These are phyloP conservation scores for Chaetomium strumarium DNA, from an alignment of 2,329 filamentous ascomycete genomes.

Conservation along the genomic window DNA sequence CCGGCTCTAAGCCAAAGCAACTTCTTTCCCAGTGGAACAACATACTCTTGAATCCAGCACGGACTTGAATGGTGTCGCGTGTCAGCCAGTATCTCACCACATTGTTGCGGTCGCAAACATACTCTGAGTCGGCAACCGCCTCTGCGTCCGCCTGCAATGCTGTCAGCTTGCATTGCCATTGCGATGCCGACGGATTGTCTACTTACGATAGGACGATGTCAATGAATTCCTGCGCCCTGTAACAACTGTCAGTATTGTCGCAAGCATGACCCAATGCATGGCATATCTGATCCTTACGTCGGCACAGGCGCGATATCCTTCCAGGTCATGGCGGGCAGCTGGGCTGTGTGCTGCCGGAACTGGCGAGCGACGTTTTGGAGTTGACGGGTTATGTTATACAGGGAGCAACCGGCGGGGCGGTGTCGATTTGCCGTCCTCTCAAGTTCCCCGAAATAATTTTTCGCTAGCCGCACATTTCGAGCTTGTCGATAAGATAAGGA, in stretches of 20 bases:
- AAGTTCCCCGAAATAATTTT: conserved; percentile 24
- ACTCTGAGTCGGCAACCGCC: conserved; percentile 81
- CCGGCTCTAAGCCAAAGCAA: not conserved
- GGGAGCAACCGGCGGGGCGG: conserved; percentile 21
- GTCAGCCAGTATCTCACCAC: conserved; percentile 16
- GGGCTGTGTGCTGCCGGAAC: conserved; percentile 9
- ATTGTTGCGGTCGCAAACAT: conserved; percentile 7
- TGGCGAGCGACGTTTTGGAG: conserved; percentile 12
- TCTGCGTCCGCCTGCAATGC: conserved; percentile 68
- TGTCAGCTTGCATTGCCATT: conserved; percentile 6
- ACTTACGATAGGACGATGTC: conserved; percentile 72
- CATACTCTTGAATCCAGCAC: conserved; percentile 74
- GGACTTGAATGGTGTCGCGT: conserved; percentile 40
- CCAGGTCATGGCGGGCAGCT: conserved; percentile 27
- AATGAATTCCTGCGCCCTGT: conserved; percentile 77
- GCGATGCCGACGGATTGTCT: not conserved
- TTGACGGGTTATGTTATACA: not conserved
- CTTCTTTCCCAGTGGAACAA: not conserved
- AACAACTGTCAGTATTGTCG: conserved; percentile 10
- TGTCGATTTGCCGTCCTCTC: conserved; percentile 16
- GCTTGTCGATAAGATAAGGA: conserved; percentile 24
- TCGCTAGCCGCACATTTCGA: conserved; percentile 13
- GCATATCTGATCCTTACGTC: conserved; percentile 20
- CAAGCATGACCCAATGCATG: not conserved
- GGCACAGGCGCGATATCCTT: conserved; percentile 29